Base-by-base conservation (phyloP, 1,139 yeast species). In the Kodamaea sp. region DNA sequence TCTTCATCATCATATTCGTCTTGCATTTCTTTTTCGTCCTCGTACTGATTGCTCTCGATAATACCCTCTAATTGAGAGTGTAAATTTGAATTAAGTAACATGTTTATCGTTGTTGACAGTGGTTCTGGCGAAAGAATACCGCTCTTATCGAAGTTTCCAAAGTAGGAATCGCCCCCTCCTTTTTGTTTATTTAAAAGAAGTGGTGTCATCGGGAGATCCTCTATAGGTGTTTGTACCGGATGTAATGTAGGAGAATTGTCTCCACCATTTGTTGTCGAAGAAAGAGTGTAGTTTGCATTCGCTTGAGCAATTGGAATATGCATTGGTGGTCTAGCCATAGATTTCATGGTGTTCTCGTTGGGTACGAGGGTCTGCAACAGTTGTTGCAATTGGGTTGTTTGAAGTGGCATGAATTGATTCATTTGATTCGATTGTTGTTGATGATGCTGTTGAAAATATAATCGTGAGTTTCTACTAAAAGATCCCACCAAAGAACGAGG, bases 141-240 rank as follows among this genome's bases (percentile, higher is more conserved):
- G 9, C 36, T 35, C 26, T 41, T 41, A 6, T 29, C 23, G 10
- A 38, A 44, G 22, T 35, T 35, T 1, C 51, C 51, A 39, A 50
- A 50, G 28, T 50, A 50, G n/a, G 49, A 45, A 29, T 47, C 52
- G 27, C 29, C 27, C 8, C 35, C 44, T 6, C 37, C 32, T 6
- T 41, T 34, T 9, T 33, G 32, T 25, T 35, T 41, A 29, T 55
- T 64, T 40, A 71, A 54, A 38, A 56, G 60, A 41, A 71, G 57
- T 2, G 77, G 77, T 2, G 77, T 71, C 75, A 71, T 71, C 2
- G 75, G 75, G 27, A 65, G 60, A 27, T 69, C 76, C 40, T 68
- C 76, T 9, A 54, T 48, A 2, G 75, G 75, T 1, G 77, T 69
- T 41, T 60, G 70, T 1, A 70, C 76, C 0, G 77, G 77, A 24